A percentile compares a stretch with the other conserved stretches of the same genome.
Evolutionary conservation across 176 grass and related monocot genomes (phyloP).

Genomic region (Ampelocalamus luodianensis): DNA sequence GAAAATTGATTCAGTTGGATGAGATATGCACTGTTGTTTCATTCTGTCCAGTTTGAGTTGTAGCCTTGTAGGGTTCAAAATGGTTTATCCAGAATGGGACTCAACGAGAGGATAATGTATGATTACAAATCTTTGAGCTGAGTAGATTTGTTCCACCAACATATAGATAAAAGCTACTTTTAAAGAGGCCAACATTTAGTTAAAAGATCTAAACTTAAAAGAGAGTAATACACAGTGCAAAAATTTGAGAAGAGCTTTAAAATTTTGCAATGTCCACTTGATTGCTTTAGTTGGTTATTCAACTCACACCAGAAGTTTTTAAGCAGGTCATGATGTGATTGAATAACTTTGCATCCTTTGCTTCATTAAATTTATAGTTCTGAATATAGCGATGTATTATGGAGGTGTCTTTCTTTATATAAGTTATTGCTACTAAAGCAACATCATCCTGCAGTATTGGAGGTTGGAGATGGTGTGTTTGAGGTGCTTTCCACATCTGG

Average conservation of each 20-base stretch:
- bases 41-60: background rate
- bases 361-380: background rate
- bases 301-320: background rate
- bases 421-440: slow-evolving; percentile 21
- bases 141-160: slow-evolving; percentile 1
- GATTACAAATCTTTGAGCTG: background rate
- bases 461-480: slow-evolving; percentile 73
- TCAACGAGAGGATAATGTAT: background rate
- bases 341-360: background rate
- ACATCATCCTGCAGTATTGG: slow-evolving; percentile 50
- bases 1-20: background rate
- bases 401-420: background rate
- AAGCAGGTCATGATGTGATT: background rate
- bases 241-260: background rate
- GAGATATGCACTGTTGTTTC: slow-evolving; percentile 5
- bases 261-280: background rate
- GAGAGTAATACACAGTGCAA: background rate
- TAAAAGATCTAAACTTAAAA: background rate
- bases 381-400: slow-evolving; percentile 11
- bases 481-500: slow-evolving; percentile 76
- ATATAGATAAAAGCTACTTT: slow-evolving; percentile 10
- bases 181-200: slow-evolving; percentile 10
- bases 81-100: background rate
- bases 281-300: background rate
- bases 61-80: background rate